Evolutionary conservation across 345 rosid genomes (phyloP).

Genomic region (Cardamine resedifolia): DNA sequence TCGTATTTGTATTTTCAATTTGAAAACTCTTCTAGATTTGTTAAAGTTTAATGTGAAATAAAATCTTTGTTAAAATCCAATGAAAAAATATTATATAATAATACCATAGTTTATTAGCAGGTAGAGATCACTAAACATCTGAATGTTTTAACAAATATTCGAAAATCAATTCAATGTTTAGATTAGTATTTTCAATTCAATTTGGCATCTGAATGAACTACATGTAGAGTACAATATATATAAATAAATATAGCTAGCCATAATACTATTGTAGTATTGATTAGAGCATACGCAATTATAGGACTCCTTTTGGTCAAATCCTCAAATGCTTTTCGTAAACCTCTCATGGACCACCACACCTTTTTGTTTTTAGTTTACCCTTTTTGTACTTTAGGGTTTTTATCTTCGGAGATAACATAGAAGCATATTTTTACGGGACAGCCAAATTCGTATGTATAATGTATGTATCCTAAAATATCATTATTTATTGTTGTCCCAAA

Average conservation of each 20-base stretch:
- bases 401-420: background rate
- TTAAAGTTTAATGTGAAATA: background rate
- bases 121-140: background rate
- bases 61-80: background rate
- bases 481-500: background rate
- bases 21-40: background rate
- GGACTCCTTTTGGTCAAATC: constrained; percentile 21
- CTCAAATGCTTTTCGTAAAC: constrained; percentile 1
- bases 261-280: constrained; percentile 4
- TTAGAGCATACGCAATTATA: constrained; percentile 18
- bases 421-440: background rate
- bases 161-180: too few relatives aligned
- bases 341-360: constrained; percentile 24
- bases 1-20: background rate
- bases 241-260: background rate
- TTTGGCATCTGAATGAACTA: background rate
- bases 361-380: background rate
- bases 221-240: background rate
- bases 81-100: too few relatives aligned
- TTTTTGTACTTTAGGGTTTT: constrained; percentile 10
- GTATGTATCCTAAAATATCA: background rate
- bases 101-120: background rate
- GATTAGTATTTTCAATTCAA: background rate
- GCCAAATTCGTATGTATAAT: background rate
- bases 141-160: too few relatives aligned